phyloP scores from a whole-genome alignment of 106 monocot species.

The Cymbidium sinense region DNA sequence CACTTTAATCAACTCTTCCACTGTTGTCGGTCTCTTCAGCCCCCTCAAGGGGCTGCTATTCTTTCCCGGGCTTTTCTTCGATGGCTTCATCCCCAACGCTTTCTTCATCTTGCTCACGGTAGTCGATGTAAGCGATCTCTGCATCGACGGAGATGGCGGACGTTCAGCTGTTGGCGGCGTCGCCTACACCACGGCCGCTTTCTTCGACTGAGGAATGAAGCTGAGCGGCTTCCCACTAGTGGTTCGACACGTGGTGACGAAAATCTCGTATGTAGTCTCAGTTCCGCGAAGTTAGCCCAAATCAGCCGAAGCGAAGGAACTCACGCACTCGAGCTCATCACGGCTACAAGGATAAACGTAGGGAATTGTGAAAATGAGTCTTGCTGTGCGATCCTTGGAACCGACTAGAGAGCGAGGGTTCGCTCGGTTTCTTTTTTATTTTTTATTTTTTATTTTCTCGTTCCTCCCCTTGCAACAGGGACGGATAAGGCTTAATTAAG shows the following conservation, averaged over 20 bases:
- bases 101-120: constrained; percentile 90
- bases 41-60: constrained; percentile 20
- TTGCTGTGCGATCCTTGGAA: too few species aligned
- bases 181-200: constrained; percentile 14
- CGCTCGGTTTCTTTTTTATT: too few species aligned
- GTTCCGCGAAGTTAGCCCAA: constrained; percentile 30
- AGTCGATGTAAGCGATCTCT: constrained; percentile 67
- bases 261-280: constrained; percentile 73
- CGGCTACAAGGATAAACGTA: neutral
- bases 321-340: neutral
- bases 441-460: too few species aligned
- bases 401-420: too few species aligned
- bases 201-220: constrained; percentile 40
- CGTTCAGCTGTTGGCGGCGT: neutral
- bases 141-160: constrained; percentile 28
- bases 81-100: constrained; percentile 66
- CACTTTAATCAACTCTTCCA: constrained; percentile 63
- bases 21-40: constrained; percentile 37
- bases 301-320: constrained; percentile 39
- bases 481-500: too few species aligned
- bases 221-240: constrained; percentile 54
- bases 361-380: too few species aligned
- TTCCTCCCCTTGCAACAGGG: too few species aligned
- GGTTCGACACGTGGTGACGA: constrained; percentile 53
- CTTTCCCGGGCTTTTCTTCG: constrained; percentile 25